These are phyloP conservation scores for Kwoniella sp. DNA, from an alignment of 768 basidiomycete genomes.

Conservation along the genomic window DNA sequence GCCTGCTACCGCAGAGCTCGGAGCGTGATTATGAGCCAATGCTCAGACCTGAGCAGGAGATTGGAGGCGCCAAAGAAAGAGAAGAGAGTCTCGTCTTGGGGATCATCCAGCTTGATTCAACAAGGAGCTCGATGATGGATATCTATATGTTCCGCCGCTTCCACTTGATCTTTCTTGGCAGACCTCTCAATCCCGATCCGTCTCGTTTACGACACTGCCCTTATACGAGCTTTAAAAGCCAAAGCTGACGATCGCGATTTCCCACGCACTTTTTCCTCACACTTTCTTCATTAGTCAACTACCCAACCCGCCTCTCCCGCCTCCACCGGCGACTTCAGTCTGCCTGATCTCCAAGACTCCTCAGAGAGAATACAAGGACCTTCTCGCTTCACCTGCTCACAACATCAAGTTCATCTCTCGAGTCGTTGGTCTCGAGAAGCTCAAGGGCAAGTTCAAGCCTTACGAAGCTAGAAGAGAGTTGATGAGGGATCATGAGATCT, in stretches of 20 bases:
- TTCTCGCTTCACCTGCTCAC: conserved; percentile 63
- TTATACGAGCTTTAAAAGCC: too few species aligned
- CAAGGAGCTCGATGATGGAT: too few species aligned
- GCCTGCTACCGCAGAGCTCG: too few species aligned
- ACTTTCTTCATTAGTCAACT: conserved; percentile 57
- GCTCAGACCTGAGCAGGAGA: too few species aligned
- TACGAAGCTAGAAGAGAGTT: conserved; percentile 67
- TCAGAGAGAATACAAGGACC: conserved; percentile 92
- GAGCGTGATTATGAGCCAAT: too few species aligned
- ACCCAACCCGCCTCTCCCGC: conserved; percentile 65
- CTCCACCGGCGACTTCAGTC: conserved; percentile 78
- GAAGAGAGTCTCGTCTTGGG: too few species aligned
- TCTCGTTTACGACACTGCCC: too few species aligned
- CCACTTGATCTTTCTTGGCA: too few species aligned
- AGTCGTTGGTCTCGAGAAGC: conserved; percentile 85
- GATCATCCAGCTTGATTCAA: too few species aligned
- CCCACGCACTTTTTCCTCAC: neutral
- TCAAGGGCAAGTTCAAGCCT: conserved; percentile 84
- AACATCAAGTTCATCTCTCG: conserved; percentile 86
- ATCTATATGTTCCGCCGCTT: too few species aligned
- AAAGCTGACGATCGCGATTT: neutral
- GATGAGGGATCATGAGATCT: conserved; percentile 84
- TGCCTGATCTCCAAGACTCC: conserved; percentile 96
- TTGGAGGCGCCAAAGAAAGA: too few species aligned
- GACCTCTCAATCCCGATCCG: too few species aligned